phyloP scores from a whole-genome alignment of 2,329 filamentous ascomycete species.

The Zymoseptoria ardabiliae region DNA sequence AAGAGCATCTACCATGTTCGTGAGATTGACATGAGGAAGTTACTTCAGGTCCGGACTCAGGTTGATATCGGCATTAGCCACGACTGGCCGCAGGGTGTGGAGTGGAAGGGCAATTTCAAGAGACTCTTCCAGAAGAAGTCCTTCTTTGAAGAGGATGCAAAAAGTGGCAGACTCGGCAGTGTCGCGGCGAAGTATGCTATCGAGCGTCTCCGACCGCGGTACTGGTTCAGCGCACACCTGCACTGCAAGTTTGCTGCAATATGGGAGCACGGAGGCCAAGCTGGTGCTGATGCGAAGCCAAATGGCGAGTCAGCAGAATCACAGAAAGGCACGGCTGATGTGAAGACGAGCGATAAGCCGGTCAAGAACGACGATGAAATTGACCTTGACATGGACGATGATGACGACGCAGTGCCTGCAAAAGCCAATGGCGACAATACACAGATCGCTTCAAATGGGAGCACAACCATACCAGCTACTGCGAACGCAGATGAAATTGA shows the following conservation, averaged over 20 bases:
- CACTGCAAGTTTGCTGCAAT: slow-evolving; percentile 77
- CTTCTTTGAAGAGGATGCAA: slow-evolving; percentile 68
- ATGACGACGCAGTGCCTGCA: slow-evolving; percentile 17
- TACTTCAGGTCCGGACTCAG: slow-evolving; percentile 76
- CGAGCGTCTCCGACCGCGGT: slow-evolving; percentile 69
- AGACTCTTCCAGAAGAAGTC: slow-evolving; percentile 66
- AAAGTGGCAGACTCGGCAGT: slow-evolving; percentile 68
- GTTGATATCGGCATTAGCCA: slow-evolving; percentile 89
- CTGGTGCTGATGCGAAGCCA: slow-evolving; percentile 5
- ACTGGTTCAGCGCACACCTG: slow-evolving; percentile 88
- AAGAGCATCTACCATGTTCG: slow-evolving; percentile 83
- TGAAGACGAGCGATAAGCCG: slow-evolving; percentile 46
- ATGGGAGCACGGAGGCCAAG: slow-evolving; percentile 38
- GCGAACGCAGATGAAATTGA: slow-evolving; percentile 39
- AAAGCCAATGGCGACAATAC: slow-evolving; percentile 2
- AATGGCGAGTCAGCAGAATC: background rate
- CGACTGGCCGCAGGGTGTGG: slow-evolving; percentile 85
- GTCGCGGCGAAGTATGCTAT: slow-evolving; percentile 72
- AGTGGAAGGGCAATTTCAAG: slow-evolving; percentile 64
- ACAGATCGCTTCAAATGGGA: background rate
- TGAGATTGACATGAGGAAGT: slow-evolving; percentile 83
- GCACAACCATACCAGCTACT: slow-evolving; percentile 3
- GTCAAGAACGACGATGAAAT: slow-evolving; percentile 59
- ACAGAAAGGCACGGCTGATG: slow-evolving; percentile 5
- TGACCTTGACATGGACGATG: slow-evolving; percentile 41